Base-by-base conservation (phyloP, 225 moss, liverwort and hornwort species). In the Antitrichia curtipendula region DNA sequence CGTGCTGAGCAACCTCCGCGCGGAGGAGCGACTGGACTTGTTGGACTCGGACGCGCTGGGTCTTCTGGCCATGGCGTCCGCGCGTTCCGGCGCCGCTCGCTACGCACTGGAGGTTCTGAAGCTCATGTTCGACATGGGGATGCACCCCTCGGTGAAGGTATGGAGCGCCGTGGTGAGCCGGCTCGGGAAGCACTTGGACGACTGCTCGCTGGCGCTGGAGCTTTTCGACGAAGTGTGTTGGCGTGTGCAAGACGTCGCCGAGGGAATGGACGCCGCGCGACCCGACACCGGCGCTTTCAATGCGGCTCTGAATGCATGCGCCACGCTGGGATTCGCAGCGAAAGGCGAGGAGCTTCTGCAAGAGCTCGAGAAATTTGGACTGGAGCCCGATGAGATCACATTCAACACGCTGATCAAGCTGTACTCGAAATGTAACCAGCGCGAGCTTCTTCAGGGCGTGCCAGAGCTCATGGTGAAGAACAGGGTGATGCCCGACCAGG, bases 151-250 rank as follows among this genome's bases (percentile, higher is more conserved):
- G 4, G 97, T 99, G 56, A 99, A 97, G 88, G 95, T 99, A 34
- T 99, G 99, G 97, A 97, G 99, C 89, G 98, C 96, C 31, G 96
- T 99, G 23, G 95, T 99, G 69, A 96, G 95, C 90, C 91, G 92
- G 70, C 85, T 99, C 28, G 95, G 96, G 13, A 92, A 87, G 84
- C 95, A 95, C 38, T 88, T 93, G 12, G 95, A 94, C 53, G 99
- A 99, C 77, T 94, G 96, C 64, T 71, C 83, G 50, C 87, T 95
- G 10, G 99, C 96, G 41, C 88, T 99, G 75, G 94, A 97, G 79
- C 88, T 96, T 34, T 99, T 99, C 84, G 95, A 99, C 43, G 96
- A 94, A 21, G 91, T 97, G 12, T 95, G 95, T 66, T 47, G 78
- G 23, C 87, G 90, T 27, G 73, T 82, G 27, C 72, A 72, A 24